These are phyloP conservation scores for Musa schizocarpa DNA, from an alignment of 176 grass and related monocot species.

Conservation along the genomic window DNA sequence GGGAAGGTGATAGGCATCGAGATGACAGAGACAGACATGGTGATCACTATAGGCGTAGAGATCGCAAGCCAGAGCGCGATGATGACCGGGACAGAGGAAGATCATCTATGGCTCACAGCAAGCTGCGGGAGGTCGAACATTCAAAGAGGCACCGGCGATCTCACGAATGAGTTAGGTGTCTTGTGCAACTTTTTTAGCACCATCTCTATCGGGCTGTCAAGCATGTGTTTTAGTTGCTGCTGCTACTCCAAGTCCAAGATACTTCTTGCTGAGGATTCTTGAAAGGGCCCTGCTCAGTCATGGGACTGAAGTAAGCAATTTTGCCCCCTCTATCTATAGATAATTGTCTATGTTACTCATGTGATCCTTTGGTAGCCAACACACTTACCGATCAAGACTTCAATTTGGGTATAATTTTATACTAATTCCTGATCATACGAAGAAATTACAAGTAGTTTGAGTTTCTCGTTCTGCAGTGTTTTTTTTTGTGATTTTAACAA, in stretches of 20 bases:
- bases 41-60: constrained; percentile 47
- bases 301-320: background rate
- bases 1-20: constrained; percentile 48
- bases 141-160: constrained; percentile 12
- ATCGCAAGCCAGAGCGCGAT: constrained; percentile 7
- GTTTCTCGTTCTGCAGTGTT: too few species aligned
- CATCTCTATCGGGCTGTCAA: too few species aligned
- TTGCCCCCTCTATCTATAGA: background rate
- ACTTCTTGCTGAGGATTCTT: background rate
- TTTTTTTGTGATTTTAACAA: too few species aligned
- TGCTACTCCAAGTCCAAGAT: background rate
- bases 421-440: too few species aligned
- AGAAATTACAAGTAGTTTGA: too few species aligned
- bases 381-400: background rate
- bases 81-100: background rate
- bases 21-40: constrained; percentile 62
- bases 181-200: background rate
- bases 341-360: background rate
- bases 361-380: background rate
- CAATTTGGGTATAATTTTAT: too few species aligned
- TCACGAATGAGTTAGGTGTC: background rate
- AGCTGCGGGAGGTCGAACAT: constrained; percentile 8
- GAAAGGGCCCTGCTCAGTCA: background rate
- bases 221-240: too few species aligned
- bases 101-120: constrained; percentile 22